Conservation (phyloP, 2,329 filamentous ascomycete genomes). For the Calonectria pteridis region DNA sequence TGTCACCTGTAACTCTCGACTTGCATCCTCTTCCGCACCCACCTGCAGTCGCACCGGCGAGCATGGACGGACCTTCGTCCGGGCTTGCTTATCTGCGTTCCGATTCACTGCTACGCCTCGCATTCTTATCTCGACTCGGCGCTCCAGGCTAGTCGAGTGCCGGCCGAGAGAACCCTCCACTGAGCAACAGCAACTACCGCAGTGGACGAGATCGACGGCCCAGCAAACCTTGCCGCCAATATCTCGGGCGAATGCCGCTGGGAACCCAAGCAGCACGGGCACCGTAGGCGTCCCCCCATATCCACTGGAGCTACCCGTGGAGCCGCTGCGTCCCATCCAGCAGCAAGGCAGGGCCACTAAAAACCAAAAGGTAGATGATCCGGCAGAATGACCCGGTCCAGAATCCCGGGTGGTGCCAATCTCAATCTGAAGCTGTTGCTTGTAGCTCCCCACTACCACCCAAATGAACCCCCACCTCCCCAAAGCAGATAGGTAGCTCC, state of each 20-base stretch:
- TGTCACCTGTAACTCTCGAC: slow-evolving; percentile 14
- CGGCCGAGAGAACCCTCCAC: neutral
- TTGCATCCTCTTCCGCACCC: slow-evolving; percentile 19
- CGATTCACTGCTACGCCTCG: neutral
- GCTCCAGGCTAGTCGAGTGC: neutral
- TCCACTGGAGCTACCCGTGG: slow-evolving; percentile 13
- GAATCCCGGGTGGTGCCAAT: slow-evolving; percentile 26
- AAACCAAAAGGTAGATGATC: slow-evolving; percentile 1
- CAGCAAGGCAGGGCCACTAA: neutral
- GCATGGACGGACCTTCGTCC: slow-evolving; percentile 8
- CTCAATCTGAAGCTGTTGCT: slow-evolving; percentile 7
- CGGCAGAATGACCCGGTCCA: slow-evolving; percentile 19
- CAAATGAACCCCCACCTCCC: slow-evolving; percentile 20
- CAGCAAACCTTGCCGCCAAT: slow-evolving; percentile 5
- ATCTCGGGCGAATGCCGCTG: neutral
- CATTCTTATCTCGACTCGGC: neutral
- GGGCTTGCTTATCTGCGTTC: slow-evolving; percentile 1
- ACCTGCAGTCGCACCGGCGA: slow-evolving; percentile 23
- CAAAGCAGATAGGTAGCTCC: neutral
- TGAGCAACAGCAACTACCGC: neutral
- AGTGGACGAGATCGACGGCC: slow-evolving; percentile 1
- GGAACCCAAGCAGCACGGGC: slow-evolving; percentile 3
- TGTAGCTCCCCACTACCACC: slow-evolving; percentile 5
- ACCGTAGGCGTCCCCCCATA: neutral
- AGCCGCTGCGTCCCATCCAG: neutral